Evolutionary conservation across 371 early-diverging fungal genomes (phyloP).

Genomic region (Enterocytospora artemiae): DNA sequence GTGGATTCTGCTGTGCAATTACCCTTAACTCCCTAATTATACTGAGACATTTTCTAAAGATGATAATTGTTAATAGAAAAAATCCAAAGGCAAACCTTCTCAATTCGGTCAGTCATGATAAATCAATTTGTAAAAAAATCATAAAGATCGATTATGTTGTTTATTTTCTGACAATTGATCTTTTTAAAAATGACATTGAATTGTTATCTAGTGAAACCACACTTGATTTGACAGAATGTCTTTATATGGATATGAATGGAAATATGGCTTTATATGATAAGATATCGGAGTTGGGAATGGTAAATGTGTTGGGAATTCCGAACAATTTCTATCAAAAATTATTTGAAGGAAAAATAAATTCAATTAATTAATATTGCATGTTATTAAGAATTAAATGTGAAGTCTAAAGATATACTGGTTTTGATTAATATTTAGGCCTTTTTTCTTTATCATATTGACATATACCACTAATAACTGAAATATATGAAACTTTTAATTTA

Average conservation of each 20-base stretch:
- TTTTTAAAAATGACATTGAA: conserved; percentile 14
- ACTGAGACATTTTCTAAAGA: neutral
- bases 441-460: too few species aligned
- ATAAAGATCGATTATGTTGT: conserved; percentile 16
- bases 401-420: too few species aligned
- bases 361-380: too few species aligned
- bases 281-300: conserved; percentile 1
- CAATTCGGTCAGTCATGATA: neutral
- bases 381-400: too few species aligned
- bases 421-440: too few species aligned
- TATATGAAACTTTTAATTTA: too few species aligned
- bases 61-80: neutral
- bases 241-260: conserved; percentile 20
- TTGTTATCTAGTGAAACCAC: conserved; percentile 10
- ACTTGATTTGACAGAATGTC: conserved; percentile 25
- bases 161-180: conserved; percentile 14
- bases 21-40: neutral
- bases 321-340: conserved; percentile 11
- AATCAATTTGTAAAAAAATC: neutral
- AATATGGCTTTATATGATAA: conserved; percentile 17
- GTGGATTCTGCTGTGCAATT: conserved; percentile 19
- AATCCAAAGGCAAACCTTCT: neutral
- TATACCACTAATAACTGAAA: too few species aligned
- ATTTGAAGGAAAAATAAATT: conserved; percentile 4
- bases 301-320: conserved; percentile 23